Conservation (phyloP, 129 eudicot species). For the Gnaphalium uliginosum region DNA sequence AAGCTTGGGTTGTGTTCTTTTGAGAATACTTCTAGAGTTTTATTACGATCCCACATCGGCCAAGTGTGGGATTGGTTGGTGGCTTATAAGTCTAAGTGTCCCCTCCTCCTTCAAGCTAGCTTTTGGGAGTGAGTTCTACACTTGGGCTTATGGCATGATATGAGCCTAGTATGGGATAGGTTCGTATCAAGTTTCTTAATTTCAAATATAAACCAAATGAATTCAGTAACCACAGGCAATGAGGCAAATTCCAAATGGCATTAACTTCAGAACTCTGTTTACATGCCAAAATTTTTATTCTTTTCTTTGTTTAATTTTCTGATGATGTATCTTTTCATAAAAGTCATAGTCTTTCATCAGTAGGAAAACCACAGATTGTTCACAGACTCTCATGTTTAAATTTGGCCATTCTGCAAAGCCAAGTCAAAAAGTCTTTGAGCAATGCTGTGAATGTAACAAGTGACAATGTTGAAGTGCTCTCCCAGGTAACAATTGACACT, state of each 20-base stretch:
- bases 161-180: no score
- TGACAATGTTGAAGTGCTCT: slow-evolving; percentile 59
- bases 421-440: slow-evolving; percentile 73
- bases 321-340: not conserved
- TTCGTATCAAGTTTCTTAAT: no score
- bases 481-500: slow-evolving; percentile 24
- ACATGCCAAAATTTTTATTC: not conserved
- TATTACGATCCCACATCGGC: no score
- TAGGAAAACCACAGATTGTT: not conserved
- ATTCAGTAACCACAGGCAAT: not conserved
- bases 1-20: not conserved
- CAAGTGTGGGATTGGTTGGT: no score
- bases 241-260: no score
- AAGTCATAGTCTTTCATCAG: slow-evolving; percentile 20
- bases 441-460: slow-evolving; percentile 69
- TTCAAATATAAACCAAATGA: not conserved
- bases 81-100: no score
- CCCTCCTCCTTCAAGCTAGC: no score
- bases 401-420: slow-evolving; percentile 70
- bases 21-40: not conserved
- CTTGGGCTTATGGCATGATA: no score
- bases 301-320: slow-evolving; percentile 11
- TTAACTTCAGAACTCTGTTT: slow-evolving; percentile 1
- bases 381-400: slow-evolving; percentile 46
- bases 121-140: no score